A percentile compares a stretch with the other conserved stretches of the same genome.
phyloP scores from a whole-genome alignment of 1,284 basidiomycete genomes.

The Cystobasidium slooffiae region DNA sequence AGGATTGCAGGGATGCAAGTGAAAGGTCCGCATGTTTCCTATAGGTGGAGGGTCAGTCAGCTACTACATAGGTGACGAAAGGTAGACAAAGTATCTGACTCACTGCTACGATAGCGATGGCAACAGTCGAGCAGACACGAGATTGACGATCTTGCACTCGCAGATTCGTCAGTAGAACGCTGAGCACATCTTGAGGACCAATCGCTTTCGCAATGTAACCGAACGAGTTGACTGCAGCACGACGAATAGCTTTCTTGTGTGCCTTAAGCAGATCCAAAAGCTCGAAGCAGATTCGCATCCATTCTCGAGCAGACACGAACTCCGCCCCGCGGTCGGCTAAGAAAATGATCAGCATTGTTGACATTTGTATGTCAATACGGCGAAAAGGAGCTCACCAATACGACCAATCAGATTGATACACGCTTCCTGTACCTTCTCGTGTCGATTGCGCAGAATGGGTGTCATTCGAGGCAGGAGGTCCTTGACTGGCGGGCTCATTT shows the following conservation, averaged over 20 bases:
- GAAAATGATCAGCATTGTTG: constrained; percentile 2
- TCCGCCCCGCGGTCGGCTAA: constrained; percentile 96
- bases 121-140: constrained; percentile 97
- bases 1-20: constrained; percentile 98
- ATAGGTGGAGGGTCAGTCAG: constrained; percentile 62
- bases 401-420: constrained; percentile 99
- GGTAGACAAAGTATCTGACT: constrained; percentile 42
- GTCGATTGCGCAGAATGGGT: constrained; percentile 95
- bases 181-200: constrained; percentile 97
- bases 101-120: constrained; percentile 68
- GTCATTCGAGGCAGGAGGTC: constrained; percentile 99
- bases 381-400: constrained; percentile 67
- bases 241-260: constrained; percentile 98
- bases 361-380: background rate
- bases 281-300: constrained; percentile 99
- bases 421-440: constrained; percentile 99
- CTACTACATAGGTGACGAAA: background rate
- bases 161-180: constrained; percentile 92
- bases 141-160: constrained; percentile 98
- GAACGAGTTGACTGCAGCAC: constrained; percentile 98
- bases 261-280: constrained; percentile 95
- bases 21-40: constrained; percentile 97
- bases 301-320: constrained; percentile 96
- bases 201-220: constrained; percentile 99
- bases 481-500: constrained; percentile 99